Evolutionary conservation across 257 asterid genomes (phyloP).

Genomic region (Linderniella brevidens): DNA sequence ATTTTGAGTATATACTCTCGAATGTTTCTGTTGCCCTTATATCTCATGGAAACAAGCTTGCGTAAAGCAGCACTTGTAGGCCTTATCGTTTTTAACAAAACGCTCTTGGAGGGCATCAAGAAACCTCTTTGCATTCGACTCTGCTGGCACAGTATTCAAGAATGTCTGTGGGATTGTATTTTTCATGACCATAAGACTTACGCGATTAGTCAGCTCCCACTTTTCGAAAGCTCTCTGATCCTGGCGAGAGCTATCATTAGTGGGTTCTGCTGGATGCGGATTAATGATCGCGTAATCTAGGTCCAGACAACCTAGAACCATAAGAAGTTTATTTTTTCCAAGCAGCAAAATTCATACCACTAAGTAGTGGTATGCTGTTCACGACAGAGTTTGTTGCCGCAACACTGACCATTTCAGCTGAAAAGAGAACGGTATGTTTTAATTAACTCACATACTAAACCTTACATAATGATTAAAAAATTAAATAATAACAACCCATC

Average conservation of each 20-base stretch:
- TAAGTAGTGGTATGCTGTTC: background rate
- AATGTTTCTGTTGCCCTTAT: slow-evolving; percentile 1
- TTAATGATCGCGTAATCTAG: slow-evolving; percentile 1
- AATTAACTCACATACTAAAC: too few relatives aligned
- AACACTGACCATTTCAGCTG: too few relatives aligned
- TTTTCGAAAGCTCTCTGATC: too few relatives aligned
- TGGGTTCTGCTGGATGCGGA: background rate
- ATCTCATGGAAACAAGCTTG: background rate
- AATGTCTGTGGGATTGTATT: slow-evolving; percentile 2
- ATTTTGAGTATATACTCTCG: slow-evolving; percentile 2
- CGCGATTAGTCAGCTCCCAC: too few relatives aligned
- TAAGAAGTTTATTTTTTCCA: background rate
- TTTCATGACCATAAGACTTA: slow-evolving; percentile 3
- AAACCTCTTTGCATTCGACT: slow-evolving; percentile 1
- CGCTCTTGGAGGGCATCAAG: slow-evolving; percentile 1
- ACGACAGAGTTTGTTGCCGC: too few relatives aligned
- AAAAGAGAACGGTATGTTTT: too few relatives aligned
- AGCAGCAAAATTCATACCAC: slow-evolving; percentile 3
- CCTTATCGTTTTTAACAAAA: background rate
- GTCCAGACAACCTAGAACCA: background rate
- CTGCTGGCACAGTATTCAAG: background rate
- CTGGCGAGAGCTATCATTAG: background rate
- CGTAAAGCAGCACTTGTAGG: background rate
- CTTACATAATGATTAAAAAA: too few relatives aligned
- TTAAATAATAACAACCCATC: too few relatives aligned